phyloP scores from a whole-genome alignment of 768 basidiomycete genomes.

The Boletus subparvulus region DNA sequence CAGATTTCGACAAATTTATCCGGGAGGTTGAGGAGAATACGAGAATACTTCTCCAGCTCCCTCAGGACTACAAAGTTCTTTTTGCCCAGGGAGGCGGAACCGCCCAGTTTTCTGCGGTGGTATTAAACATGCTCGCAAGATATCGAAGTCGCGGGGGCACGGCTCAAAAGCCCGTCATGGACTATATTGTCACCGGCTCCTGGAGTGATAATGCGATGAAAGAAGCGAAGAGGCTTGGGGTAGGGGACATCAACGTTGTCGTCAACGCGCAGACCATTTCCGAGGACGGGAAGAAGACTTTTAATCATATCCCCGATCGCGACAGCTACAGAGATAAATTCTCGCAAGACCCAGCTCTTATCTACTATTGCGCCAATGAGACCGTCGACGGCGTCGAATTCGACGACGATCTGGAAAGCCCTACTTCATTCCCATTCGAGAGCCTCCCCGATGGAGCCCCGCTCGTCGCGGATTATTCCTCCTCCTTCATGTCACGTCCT shows the following conservation, averaged over 20 bases:
- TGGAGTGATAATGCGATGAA: constrained; percentile 88
- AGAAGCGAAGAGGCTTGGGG: constrained; percentile 73
- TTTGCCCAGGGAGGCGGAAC: constrained; percentile 96
- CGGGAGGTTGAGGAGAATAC: constrained; percentile 61
- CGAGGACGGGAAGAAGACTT: constrained; percentile 59
- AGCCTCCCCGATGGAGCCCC: constrained; percentile 62
- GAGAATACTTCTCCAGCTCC: constrained; percentile 76
- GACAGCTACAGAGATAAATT: constrained; percentile 62
- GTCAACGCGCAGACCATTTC: constrained; percentile 66
- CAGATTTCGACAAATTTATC: constrained; percentile 78
- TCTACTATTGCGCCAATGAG: constrained; percentile 99
- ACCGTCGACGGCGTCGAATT: constrained; percentile 96
- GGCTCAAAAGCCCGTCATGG: constrained; percentile 59
- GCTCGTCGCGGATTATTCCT: constrained; percentile 93
- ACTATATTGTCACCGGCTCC: constrained; percentile 90
- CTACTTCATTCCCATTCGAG: constrained; percentile 81
- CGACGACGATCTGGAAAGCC: constrained; percentile 49
- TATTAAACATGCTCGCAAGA: constrained; percentile 87
- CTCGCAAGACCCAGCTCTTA: constrained; percentile 77
- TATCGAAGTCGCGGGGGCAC: constrained; percentile 70
- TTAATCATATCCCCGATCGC: constrained; percentile 78
- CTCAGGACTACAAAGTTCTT: constrained; percentile 79
- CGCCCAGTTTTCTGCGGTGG: constrained; percentile 87
- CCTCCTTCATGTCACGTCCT: constrained; percentile 93
- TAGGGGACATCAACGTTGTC: constrained; percentile 63